These are phyloP conservation scores for Trichosporon sp. DNA, from an alignment of 1,284 basidiomycete species.

Conservation along the genomic window DNA sequence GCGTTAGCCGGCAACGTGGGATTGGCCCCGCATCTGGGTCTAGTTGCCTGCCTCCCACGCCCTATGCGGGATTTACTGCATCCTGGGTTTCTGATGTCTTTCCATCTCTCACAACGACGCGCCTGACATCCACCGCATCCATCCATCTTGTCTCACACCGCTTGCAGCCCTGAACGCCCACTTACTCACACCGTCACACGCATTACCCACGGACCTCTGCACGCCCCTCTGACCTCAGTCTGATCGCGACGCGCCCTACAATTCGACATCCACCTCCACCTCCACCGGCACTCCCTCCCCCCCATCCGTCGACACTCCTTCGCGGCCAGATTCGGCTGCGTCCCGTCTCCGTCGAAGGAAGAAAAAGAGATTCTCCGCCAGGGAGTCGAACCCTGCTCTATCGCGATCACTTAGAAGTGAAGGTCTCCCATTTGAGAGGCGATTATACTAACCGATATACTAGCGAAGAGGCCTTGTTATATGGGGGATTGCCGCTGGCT, in stretches of 20 bases:
- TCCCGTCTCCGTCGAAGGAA: too few species aligned
- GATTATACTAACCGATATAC: constrained; percentile 7
- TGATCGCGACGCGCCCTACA: background rate
- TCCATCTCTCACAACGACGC: background rate
- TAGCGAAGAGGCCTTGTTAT: background rate
- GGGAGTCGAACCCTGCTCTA: constrained; percentile 5
- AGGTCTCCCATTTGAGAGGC: background rate
- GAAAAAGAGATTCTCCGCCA: background rate
- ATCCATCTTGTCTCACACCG: background rate
- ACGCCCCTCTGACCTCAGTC: background rate
- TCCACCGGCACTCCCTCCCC: background rate
- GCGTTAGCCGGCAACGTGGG: background rate
- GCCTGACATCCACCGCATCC: background rate
- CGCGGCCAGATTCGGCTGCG: too few species aligned
- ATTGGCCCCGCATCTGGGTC: background rate
- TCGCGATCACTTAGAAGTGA: background rate
- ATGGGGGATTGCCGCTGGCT: background rate
- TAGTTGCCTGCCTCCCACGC: background rate
- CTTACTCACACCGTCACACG: background rate
- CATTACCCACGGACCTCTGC: background rate
- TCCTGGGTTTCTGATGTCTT: background rate
- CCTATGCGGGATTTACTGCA: background rate
- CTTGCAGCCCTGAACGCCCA: too few species aligned
- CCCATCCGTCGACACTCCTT: background rate
- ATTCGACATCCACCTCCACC: background rate